Evolutionary conservation across 139 green algal species (phyloP).

Genomic region (Chlamydomonas sp.): DNA sequence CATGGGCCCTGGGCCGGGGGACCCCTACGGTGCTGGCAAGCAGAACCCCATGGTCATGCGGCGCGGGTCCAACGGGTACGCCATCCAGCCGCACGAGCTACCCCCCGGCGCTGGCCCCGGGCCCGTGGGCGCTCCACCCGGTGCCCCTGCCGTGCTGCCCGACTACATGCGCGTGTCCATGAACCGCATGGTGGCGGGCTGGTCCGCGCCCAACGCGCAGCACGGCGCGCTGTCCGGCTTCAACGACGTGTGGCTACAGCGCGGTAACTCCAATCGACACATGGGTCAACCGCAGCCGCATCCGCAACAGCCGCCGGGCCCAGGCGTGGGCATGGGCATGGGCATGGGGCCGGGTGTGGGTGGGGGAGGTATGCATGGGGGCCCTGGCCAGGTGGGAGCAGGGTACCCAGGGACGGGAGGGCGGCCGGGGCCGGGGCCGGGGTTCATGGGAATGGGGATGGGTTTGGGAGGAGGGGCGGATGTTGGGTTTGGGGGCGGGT

Average conservation of each 20-base stretch:
- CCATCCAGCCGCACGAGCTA: too few species aligned
- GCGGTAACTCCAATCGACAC: neutral
- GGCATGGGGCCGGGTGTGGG: neutral
- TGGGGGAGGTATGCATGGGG: too few species aligned
- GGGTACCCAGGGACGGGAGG: neutral
- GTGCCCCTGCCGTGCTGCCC: slow-evolving; percentile 13
- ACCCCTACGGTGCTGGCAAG: too few species aligned
- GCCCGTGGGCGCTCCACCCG: neutral
- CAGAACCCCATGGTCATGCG: too few species aligned
- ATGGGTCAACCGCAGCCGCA: neutral
- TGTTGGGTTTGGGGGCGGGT: neutral
- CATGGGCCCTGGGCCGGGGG: too few species aligned
- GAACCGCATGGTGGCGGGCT: slow-evolving; percentile 24
- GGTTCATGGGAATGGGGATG: neutral
- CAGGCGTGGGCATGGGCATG: neutral
- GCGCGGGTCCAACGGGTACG: neutral
- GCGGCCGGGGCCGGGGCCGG: too few species aligned
- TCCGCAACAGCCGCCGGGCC: neutral
- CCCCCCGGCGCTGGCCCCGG: neutral
- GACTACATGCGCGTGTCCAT: slow-evolving; percentile 39
- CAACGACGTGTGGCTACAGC: slow-evolving; percentile 36
- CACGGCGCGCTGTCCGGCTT: slow-evolving; percentile 28
- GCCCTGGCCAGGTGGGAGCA: too few species aligned
- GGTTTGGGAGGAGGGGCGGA: neutral
- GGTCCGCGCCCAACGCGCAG: slow-evolving; percentile 22